phyloP scores from a whole-genome alignment of 805 yeast species.

The Wickerhamomyces chaumierensis region DNA sequence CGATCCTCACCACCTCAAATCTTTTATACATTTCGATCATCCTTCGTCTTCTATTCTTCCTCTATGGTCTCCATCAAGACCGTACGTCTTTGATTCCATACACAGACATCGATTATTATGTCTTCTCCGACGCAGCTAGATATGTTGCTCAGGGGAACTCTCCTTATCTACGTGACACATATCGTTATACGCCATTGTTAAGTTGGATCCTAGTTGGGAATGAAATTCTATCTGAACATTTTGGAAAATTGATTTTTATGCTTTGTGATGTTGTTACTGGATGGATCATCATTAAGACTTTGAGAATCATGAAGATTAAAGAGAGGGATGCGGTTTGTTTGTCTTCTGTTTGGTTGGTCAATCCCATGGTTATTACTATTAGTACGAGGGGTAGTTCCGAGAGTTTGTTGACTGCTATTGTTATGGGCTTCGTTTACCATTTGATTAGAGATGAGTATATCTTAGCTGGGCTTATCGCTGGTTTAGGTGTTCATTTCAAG shows the following conservation, averaged over 20 bases:
- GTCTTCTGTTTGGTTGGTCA: constrained; percentile 70
- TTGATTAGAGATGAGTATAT: constrained; percentile 26
- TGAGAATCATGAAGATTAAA: constrained; percentile 18
- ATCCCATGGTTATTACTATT: constrained; percentile 91
- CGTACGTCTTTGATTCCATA: constrained; percentile 66
- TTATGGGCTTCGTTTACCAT: constrained; percentile 45
- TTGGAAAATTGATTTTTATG: constrained; percentile 75
- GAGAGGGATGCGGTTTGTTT: constrained; percentile 28
- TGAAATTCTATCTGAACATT: constrained; percentile 38
- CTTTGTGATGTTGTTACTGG: constrained; percentile 79
- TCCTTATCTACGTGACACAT: constrained; percentile 81
- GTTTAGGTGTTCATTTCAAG: constrained; percentile 72
- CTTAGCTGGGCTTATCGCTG: constrained; percentile 23
- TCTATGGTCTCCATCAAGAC: constrained; percentile 84
- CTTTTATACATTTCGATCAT: constrained; percentile 15
- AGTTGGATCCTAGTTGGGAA: constrained; percentile 80
- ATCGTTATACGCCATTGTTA: constrained; percentile 84
- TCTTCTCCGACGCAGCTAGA: constrained; percentile 84
- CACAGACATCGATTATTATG: constrained; percentile 91
- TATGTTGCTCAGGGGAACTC: constrained; percentile 46
- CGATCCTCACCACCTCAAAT: constrained; percentile 1
- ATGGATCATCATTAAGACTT: constrained; percentile 33
- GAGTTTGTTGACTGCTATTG: constrained; percentile 71
- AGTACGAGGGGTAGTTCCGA: constrained; percentile 92
- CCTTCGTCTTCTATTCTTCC: constrained; percentile 51